These are phyloP conservation scores for Tillandsia leiboldiana DNA, from an alignment of 176 grass and related monocot species.

Conservation along the genomic window DNA sequence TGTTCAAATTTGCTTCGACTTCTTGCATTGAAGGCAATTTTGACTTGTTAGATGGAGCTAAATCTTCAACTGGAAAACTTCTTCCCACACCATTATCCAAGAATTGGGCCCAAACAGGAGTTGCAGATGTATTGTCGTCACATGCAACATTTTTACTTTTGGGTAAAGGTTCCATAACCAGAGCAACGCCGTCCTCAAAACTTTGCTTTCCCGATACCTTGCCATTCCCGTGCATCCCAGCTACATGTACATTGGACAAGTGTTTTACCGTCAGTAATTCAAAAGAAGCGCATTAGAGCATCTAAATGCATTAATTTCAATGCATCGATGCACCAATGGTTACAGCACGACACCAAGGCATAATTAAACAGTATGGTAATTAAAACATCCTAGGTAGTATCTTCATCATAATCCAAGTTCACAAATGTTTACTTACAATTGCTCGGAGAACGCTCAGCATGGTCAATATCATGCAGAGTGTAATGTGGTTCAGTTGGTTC, in stretches of 20 bases:
- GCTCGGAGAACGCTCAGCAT: constrained; percentile 17
- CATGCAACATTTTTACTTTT: neutral
- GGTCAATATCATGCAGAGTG: constrained; percentile 18
- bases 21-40: neutral
- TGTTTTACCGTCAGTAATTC: neutral
- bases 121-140: constrained; percentile 3
- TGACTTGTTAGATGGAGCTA: constrained; percentile 15
- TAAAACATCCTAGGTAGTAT: neutral
- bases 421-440: constrained; percentile 28
- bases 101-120: constrained; percentile 5
- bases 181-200: neutral
- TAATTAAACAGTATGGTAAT: neutral
- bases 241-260: neutral
- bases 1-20: neutral
- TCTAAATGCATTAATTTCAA: neutral
- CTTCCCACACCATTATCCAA: constrained; percentile 7
- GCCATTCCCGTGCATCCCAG: neutral
- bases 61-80: constrained; percentile 19
- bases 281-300: neutral
- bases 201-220: neutral
- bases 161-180: neutral
- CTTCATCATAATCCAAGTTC: neutral
- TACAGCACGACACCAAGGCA: neutral
- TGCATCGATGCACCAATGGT: neutral
- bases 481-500: constrained; percentile 28